A percentile compares a stretch with the other conserved stretches of the same genome.
phyloP scores from a whole-genome alignment of 352 stramenopile species.

The Globisporangium okanoganense region DNA sequence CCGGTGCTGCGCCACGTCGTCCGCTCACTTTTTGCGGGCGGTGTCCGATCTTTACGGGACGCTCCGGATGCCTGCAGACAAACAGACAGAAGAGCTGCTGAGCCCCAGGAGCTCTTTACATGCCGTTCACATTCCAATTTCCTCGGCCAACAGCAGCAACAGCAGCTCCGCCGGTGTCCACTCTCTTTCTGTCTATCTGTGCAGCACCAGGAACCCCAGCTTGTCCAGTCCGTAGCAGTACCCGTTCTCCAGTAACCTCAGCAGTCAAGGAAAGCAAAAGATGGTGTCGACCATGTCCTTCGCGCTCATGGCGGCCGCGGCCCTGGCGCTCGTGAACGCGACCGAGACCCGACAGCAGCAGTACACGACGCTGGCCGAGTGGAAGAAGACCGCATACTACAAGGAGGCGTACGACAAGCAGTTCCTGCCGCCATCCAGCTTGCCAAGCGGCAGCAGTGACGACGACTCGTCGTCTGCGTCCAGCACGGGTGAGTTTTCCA shows the following conservation, averaged over 20 bases:
- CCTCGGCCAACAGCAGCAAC: conserved; percentile 7
- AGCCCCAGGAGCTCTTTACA: background rate
- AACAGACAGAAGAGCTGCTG: conserved; percentile 14
- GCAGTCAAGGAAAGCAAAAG: background rate
- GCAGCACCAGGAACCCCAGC: background rate
- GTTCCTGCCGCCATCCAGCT: conserved; percentile 17
- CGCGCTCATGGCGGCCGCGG: conserved; percentile 17
- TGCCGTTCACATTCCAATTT: conserved; percentile 30
- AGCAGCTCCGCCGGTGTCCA: conserved; percentile 1
- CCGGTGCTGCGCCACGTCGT: background rate
- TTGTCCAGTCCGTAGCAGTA: background rate
- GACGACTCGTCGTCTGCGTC: background rate
- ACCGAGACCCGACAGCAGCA: conserved; percentile 2
- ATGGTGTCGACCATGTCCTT: conserved; percentile 25
- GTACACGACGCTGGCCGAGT: conserved; percentile 27
- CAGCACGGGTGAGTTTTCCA: conserved; percentile 18
- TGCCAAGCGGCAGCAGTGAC: background rate
- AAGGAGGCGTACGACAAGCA: conserved; percentile 24
- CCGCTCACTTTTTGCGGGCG: background rate
- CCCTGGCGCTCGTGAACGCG: conserved; percentile 14
- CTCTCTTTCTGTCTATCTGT: conserved; percentile 1
- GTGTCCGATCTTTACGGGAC: conserved; percentile 13
- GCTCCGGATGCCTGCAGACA: conserved; percentile 6
- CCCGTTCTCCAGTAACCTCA: conserved; percentile 3
- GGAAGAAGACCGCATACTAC: conserved; percentile 37